These are phyloP conservation scores for Cucurbita pepo DNA, from an alignment of 306 rosid genomes.

Conservation along the genomic window DNA sequence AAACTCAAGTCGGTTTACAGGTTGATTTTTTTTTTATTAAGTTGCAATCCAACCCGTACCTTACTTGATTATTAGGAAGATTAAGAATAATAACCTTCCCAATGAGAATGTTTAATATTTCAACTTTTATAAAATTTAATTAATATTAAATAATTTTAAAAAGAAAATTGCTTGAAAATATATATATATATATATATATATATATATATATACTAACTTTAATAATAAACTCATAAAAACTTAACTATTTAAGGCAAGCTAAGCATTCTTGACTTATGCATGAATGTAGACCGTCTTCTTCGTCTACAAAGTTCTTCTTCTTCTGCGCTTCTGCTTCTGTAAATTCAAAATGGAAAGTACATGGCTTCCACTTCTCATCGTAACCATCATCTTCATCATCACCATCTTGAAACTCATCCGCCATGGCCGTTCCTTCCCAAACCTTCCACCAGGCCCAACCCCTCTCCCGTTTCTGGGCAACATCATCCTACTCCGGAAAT, in stretches of 20 bases:
- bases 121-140: too few relatives aligned
- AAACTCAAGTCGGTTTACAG: too few relatives aligned
- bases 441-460: slow-evolving; percentile 12
- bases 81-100: too few relatives aligned
- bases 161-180: too few relatives aligned
- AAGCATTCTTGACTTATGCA: not conserved
- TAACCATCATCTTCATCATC: not conserved
- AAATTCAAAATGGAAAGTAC: not conserved
- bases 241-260: not conserved
- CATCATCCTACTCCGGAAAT: not conserved
- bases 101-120: too few relatives aligned
- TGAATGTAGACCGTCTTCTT: not conserved
- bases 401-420: not conserved
- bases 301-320: not conserved
- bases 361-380: not conserved
- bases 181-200: too few relatives aligned
- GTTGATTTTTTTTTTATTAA: too few relatives aligned
- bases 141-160: too few relatives aligned
- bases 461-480: slow-evolving; percentile 9
- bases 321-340: not conserved
- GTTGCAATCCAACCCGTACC: too few relatives aligned
- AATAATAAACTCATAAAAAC: not conserved
- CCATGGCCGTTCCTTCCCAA: not conserved
- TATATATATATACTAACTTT: too few relatives aligned
- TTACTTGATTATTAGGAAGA: too few relatives aligned